A percentile compares a stretch with the other conserved stretches of the same genome.
Evolutionary conservation across 768 basidiomycete species (phyloP).

Genomic region (Symmetrospora coprosmae): DNA sequence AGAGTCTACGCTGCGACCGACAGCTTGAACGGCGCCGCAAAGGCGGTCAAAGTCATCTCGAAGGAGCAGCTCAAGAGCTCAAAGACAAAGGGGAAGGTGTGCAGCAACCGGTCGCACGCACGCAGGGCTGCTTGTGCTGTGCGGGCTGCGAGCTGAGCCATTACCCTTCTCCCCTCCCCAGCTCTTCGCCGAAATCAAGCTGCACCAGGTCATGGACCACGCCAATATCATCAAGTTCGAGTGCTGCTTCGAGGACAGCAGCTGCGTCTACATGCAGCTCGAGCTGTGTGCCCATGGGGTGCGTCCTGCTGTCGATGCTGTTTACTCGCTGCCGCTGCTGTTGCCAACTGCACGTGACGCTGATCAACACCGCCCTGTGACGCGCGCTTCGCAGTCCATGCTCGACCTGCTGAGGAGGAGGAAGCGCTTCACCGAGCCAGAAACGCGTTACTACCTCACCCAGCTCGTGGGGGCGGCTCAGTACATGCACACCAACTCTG

Average conservation of each 20-base stretch:
- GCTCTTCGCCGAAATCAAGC: slow-evolving; percentile 98
- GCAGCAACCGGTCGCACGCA: too few species aligned
- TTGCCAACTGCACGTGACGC: background rate
- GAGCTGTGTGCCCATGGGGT: slow-evolving; percentile 77
- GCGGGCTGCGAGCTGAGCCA: background rate
- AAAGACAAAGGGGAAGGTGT: slow-evolving; percentile 91
- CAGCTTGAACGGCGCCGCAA: slow-evolving; percentile 49
- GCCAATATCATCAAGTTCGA: slow-evolving; percentile 84
- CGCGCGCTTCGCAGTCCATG: slow-evolving; percentile 43
- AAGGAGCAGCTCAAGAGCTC: slow-evolving; percentile 81
- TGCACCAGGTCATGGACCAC: slow-evolving; percentile 76
- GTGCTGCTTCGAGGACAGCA: slow-evolving; percentile 87
- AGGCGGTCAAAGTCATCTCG: slow-evolving; percentile 90
- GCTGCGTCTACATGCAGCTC: slow-evolving; percentile 94
- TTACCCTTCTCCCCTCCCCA: slow-evolving; percentile 34
- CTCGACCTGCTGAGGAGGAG: slow-evolving; percentile 44
- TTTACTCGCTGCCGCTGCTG: background rate
- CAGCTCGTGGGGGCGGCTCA: slow-evolving; percentile 91
- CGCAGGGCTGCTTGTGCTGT: background rate
- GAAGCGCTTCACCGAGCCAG: slow-evolving; percentile 62
- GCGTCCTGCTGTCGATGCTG: too few species aligned
- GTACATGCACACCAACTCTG: slow-evolving; percentile 92
- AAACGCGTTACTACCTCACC: slow-evolving; percentile 79
- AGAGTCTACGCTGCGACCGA: slow-evolving; percentile 80
- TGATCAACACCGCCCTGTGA: too few species aligned